Conservation (phyloP, 495 filamentous ascomycete genomes). For the Penicillium samsonianum region DNA sequence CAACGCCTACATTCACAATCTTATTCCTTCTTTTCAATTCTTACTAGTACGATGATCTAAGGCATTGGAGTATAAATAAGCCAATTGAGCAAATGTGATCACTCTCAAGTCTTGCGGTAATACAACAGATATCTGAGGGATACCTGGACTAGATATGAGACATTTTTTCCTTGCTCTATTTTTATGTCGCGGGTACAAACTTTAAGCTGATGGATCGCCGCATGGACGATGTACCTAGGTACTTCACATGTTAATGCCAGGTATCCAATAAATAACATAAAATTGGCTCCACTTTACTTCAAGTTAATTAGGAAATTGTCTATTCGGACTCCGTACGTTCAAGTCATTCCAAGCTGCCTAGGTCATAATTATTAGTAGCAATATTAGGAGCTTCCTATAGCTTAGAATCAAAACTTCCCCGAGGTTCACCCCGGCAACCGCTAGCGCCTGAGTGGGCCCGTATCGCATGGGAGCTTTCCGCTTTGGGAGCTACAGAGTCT, state of each 20-base stretch:
- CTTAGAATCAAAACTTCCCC: not conserved
- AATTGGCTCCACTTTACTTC: conserved; percentile 6
- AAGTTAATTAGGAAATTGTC: not conserved
- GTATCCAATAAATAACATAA: conserved; percentile 19
- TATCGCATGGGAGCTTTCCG: conserved; percentile 13
- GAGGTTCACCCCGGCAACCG: conserved; percentile 13
- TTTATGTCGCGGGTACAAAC: conserved; percentile 25
- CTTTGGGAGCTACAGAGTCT: conserved; percentile 6
- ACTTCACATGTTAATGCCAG: conserved; percentile 17
- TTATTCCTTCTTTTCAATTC: not conserved
- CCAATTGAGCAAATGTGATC: conserved; percentile 1
- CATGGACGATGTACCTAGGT: conserved; percentile 28
- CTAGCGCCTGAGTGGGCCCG: conserved; percentile 11
- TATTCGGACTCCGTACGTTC: not conserved
- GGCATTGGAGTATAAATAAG: not conserved
- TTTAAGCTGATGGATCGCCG: conserved; percentile 22
- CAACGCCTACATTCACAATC: not conserved
- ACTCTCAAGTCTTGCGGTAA: not conserved
- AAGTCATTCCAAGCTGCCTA: not conserved
- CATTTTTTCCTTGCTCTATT: conserved; percentile 23
- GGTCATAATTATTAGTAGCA: not conserved
- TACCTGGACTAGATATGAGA: conserved; percentile 20
- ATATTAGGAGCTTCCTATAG: not conserved
- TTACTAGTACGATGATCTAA: not conserved
- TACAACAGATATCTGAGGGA: conserved; percentile 2